Conservation (phyloP, 1,139 yeast species). For the Diutina pseudorugosa region DNA sequence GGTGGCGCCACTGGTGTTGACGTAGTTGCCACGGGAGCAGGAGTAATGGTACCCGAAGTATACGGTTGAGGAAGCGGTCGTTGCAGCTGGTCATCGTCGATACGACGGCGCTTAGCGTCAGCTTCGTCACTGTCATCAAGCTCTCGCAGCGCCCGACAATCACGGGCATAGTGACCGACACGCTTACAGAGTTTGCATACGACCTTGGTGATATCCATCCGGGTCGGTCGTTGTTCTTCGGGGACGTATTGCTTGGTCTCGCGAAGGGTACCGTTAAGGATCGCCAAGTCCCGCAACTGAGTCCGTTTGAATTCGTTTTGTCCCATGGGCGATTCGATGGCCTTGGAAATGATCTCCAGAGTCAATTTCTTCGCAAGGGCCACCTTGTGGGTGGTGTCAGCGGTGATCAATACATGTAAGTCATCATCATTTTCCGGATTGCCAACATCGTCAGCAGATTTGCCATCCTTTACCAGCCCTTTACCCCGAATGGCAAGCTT, state of each 20-base stretch:
- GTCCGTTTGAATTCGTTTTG: conserved; percentile 86
- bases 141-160: conserved; percentile 42
- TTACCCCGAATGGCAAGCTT: conserved; percentile 79
- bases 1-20: neutral
- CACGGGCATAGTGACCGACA: conserved; percentile 79
- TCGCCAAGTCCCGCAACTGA: conserved; percentile 85
- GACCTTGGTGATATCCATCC: conserved; percentile 40
- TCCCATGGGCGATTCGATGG: conserved; percentile 82
- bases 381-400: conserved; percentile 71
- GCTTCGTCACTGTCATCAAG: neutral
- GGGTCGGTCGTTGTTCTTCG: conserved; percentile 22
- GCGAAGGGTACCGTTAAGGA: conserved; percentile 85
- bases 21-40: neutral
- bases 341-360: conserved; percentile 68
- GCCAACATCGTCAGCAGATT: conserved; percentile 30
- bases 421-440: conserved; percentile 37
- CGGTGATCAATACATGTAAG: conserved; percentile 77
- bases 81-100: neutral
- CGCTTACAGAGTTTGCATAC: conserved; percentile 73
- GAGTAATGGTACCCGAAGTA: conserved; percentile 6
- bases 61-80: conserved; percentile 12
- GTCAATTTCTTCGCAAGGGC: conserved; percentile 66
- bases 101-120: neutral
- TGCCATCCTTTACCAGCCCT: conserved; percentile 93
- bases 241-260: conserved; percentile 63